phyloP scores from a whole-genome alignment of 495 filamentous ascomycete genomes.

The Penicillium nucicola region DNA sequence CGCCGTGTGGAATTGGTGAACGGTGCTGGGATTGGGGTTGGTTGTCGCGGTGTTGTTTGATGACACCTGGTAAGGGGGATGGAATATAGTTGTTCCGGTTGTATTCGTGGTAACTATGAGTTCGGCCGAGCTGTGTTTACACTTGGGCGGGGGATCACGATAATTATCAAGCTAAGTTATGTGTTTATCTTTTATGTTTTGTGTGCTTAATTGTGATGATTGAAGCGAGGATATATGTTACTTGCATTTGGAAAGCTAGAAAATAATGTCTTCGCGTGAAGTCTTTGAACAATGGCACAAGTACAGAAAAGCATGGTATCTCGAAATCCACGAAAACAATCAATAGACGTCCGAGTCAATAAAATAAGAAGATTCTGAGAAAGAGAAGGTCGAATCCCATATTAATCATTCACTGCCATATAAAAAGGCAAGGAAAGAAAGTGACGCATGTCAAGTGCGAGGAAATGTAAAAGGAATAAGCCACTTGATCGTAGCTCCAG shows the following conservation, averaged over 20 bases:
- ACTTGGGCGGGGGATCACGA: too few relatives aligned
- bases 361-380: slow-evolving; percentile 2
- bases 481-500: slow-evolving; percentile 16
- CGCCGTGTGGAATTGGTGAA: slow-evolving; percentile 22
- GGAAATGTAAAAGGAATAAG: slow-evolving; percentile 2
- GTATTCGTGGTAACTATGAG: slow-evolving; percentile 4
- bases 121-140: background rate
- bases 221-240: background rate
- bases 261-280: slow-evolving; percentile 11
- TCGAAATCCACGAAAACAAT: slow-evolving; percentile 21
- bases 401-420: slow-evolving; percentile 19
- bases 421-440: slow-evolving; percentile 9
- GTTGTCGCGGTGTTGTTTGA: slow-evolving; percentile 8
- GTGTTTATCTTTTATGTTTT: background rate
- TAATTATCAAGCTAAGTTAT: too few relatives aligned
- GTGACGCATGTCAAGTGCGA: slow-evolving; percentile 6
- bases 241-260: background rate
- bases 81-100: slow-evolving; percentile 26
- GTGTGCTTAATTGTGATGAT: background rate
- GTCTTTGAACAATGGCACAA: slow-evolving; percentile 18
- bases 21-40: slow-evolving; percentile 9
- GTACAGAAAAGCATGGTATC: slow-evolving; percentile 26
- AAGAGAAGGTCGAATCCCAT: slow-evolving; percentile 3
- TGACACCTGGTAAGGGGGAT: slow-evolving; percentile 32
- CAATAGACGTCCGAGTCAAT: slow-evolving; percentile 8